These are phyloP conservation scores for Onygenales sp. DNA, from an alignment of 2,329 filamentous ascomycete genomes.

Conservation along the genomic window DNA sequence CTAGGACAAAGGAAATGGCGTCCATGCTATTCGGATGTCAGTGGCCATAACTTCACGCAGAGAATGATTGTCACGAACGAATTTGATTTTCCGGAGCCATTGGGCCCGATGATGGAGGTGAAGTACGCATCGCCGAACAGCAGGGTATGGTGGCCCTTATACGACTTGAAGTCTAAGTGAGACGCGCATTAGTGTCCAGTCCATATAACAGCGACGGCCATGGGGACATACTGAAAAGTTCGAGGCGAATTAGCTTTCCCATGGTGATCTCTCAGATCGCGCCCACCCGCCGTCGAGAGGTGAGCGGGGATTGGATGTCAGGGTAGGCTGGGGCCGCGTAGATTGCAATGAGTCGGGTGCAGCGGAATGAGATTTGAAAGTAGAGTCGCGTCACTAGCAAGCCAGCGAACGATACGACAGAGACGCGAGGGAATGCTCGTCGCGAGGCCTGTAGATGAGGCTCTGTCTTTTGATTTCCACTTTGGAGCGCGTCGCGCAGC, in stretches of 20 bases:
- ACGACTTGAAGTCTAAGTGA: constrained; percentile 90
- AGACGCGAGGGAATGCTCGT: not conserved
- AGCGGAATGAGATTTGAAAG: not conserved
- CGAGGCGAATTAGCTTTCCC: constrained; percentile 92
- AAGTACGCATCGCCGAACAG: constrained; percentile 98
- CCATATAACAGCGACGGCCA: constrained; percentile 10
- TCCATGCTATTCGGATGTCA: constrained; percentile 62
- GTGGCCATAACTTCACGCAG: not conserved
- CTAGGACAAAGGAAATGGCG: constrained; percentile 96
- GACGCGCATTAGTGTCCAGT: not conserved
- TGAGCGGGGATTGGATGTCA: not conserved
- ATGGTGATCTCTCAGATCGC: constrained; percentile 38
- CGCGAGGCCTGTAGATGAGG: not conserved
- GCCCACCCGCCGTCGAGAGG: not conserved
- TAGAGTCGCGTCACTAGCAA: not conserved
- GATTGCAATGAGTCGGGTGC: not conserved
- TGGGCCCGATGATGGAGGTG: constrained; percentile 97
- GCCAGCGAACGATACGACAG: not conserved
- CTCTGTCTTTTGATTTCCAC: not conserved
- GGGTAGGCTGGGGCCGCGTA: not conserved
- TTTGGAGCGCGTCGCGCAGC: not conserved
- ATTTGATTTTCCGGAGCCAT: constrained; percentile 99
- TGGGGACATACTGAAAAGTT: constrained; percentile 69
- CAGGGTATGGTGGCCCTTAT: constrained; percentile 90
- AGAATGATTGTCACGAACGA: constrained; percentile 51